A percentile compares a stretch with the other conserved stretches of the same genome.
Evolutionary conservation across 768 basidiomycete species (phyloP).

Genomic region (Russula griseocarnosa): DNA sequence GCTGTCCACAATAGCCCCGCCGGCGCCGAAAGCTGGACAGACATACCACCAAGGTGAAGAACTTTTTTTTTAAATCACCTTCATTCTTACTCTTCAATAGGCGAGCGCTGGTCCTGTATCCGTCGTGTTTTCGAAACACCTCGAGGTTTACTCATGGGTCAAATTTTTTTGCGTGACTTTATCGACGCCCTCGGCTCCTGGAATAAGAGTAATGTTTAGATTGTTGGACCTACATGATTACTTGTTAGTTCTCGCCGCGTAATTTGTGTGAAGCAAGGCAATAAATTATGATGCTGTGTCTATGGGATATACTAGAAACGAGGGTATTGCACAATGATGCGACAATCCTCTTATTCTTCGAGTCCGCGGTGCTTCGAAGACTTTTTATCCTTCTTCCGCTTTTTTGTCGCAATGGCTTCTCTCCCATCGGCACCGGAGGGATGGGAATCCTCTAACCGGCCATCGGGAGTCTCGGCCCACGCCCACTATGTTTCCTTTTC

Average conservation of each 20-base stretch:
- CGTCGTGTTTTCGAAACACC: constrained; percentile 16
- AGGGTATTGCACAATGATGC: background rate
- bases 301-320: background rate
- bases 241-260: background rate
- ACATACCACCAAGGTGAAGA: constrained; percentile 3
- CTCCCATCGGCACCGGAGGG: background rate
- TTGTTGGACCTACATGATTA: background rate
- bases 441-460: background rate
- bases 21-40: background rate
- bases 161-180: constrained; percentile 8
- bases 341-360: background rate
- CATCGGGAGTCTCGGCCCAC: constrained; percentile 26
- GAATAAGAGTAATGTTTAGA: background rate
- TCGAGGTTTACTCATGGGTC: constrained; percentile 15
- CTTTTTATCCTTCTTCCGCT: constrained; percentile 8
- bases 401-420: background rate
- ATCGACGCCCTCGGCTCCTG: constrained; percentile 3
- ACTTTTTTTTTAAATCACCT: background rate
- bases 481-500: constrained; percentile 36
- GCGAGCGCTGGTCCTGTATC: constrained; percentile 16
- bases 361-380: background rate
- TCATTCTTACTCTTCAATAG: background rate
- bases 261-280: constrained; percentile 1
- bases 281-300: constrained; percentile 19
- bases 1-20: constrained; percentile 2